phyloP scores from a whole-genome alignment of 495 filamentous ascomycete genomes.

The Articulospora tetracladia region DNA sequence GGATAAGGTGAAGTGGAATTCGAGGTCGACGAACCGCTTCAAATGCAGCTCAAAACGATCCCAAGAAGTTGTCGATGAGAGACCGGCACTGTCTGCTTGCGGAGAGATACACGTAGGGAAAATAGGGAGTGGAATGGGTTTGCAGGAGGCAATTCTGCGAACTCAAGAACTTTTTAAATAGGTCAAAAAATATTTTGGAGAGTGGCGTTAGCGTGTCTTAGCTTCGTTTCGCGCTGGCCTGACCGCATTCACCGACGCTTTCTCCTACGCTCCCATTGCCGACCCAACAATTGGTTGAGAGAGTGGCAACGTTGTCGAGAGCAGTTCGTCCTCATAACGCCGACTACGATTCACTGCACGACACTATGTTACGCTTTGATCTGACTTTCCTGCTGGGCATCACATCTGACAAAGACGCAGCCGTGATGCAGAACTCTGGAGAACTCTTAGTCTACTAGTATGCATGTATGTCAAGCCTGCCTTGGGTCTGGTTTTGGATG shows the following conservation, averaged over 20 bases:
- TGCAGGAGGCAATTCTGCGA: not conserved
- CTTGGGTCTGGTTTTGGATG: not conserved
- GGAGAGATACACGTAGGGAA: not conserved
- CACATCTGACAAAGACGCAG: too few species aligned
- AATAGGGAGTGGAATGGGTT: not conserved
- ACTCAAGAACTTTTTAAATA: not conserved
- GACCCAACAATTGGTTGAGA: too few species aligned
- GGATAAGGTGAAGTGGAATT: not conserved
- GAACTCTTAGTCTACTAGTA: too few species aligned
- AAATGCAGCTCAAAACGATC: not conserved
- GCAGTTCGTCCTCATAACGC: too few species aligned
- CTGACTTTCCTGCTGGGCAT: not conserved
- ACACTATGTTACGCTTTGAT: too few species aligned
- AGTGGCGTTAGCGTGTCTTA: not conserved
- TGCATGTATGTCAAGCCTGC: not conserved
- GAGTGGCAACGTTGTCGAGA: too few species aligned
- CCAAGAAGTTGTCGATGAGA: not conserved
- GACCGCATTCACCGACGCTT: not conserved
- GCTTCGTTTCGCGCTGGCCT: not conserved
- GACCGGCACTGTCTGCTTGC: not conserved
- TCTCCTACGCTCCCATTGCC: not conserved
- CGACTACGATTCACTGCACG: too few species aligned
- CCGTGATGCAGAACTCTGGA: not conserved
- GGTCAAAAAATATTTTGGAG: not conserved
- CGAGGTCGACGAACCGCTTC: not conserved